Conservation (phyloP, 2,329 filamentous ascomycete genomes). For the Fusarium annulatum region DNA sequence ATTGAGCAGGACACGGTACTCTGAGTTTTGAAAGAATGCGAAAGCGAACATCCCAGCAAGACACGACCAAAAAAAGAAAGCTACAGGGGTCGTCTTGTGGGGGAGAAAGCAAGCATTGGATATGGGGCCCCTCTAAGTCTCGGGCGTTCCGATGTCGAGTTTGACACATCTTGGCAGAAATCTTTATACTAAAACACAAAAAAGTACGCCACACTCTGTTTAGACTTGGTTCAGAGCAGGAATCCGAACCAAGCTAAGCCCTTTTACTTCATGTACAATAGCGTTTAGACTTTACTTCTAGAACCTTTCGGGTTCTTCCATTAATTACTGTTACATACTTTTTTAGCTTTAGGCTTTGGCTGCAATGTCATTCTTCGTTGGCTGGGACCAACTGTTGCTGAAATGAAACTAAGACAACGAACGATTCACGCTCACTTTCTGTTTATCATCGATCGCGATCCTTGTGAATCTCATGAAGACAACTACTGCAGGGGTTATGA, state of each 20-base stretch:
- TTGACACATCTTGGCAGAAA: background rate
- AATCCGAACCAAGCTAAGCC: conserved; percentile 4
- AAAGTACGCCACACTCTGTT: conserved; percentile 11
- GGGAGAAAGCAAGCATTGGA: background rate
- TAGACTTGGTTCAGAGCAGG: conserved; percentile 1
- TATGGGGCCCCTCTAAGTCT: background rate
- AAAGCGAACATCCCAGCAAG: background rate
- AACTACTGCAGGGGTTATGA: background rate
- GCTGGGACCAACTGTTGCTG: conserved; percentile 1
- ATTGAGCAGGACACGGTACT: conserved; percentile 27
- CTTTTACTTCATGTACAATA: conserved; percentile 15
- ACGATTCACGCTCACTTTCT: background rate
- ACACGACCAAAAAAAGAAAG: background rate
- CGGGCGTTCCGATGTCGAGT: conserved; percentile 3
- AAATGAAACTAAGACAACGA: conserved; percentile 1
- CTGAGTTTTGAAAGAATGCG: background rate
- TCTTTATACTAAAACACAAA: background rate
- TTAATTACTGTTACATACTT: background rate
- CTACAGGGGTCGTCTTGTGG: background rate
- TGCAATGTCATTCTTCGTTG: background rate
- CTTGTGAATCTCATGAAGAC: background rate
- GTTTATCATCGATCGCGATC: background rate
- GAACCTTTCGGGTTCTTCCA: conserved; percentile 1
- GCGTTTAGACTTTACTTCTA: conserved; percentile 19
- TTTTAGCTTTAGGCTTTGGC: background rate